Percentiles rank a stretch among this genome's conserved stretches.
These are phyloP conservation scores for Colletotrichum sublineola DNA, from an alignment of 2,329 filamentous ascomycete genomes.

Conservation along the genomic window DNA sequence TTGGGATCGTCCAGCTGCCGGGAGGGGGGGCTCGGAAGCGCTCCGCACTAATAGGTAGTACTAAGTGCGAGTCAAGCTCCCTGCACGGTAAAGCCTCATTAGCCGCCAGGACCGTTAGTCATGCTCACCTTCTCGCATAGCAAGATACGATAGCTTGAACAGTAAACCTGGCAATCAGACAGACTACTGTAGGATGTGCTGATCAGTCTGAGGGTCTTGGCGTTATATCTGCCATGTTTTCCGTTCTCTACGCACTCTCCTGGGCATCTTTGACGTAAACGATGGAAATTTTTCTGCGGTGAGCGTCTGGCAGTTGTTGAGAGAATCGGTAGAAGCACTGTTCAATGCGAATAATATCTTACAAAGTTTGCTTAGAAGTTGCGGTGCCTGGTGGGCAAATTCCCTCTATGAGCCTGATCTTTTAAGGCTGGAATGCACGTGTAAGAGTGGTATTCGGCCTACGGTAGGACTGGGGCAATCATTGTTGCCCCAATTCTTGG, in stretches of 20 bases:
- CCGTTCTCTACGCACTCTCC: background rate
- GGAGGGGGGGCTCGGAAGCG: background rate
- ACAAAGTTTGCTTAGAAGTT: background rate
- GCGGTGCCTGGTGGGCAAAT: no score
- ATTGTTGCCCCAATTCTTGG: background rate
- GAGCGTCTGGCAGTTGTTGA: background rate
- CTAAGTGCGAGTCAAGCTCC: conserved; percentile 25
- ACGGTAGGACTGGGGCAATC: background rate
- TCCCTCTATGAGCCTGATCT: no score
- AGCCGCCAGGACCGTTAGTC: no score
- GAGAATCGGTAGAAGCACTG: background rate
- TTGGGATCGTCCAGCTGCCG: conserved; percentile 21
- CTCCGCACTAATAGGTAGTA: background rate
- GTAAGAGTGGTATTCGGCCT: background rate
- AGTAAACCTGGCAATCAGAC: background rate
- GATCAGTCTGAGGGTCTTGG: background rate
- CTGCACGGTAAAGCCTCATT: background rate
- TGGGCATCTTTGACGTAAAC: background rate
- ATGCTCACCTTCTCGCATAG: background rate
- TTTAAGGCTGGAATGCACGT: background rate
- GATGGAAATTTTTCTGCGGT: background rate
- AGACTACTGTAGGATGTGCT: background rate
- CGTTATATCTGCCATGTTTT: background rate
- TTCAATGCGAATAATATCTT: background rate
- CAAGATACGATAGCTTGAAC: background rate